Evolutionary conservation across 2,329 filamentous ascomycete species (phyloP).

Genomic region (Neonectria neomacrospora): DNA sequence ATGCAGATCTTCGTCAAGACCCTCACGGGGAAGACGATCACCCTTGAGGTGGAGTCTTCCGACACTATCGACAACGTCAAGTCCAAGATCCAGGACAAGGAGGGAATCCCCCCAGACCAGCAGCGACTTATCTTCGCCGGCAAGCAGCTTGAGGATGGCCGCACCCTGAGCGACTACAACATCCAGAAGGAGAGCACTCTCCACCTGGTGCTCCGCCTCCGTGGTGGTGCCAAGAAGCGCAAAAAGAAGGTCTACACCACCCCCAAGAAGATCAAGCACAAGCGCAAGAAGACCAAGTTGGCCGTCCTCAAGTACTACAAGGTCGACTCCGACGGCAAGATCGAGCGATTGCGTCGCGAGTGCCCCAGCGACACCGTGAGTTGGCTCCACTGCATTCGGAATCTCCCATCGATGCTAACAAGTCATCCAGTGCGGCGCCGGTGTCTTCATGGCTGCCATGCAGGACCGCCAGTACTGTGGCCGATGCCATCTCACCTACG

Average conservation of each 20-base stretch:
- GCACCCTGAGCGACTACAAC: slow-evolving; percentile 99
- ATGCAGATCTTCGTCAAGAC: slow-evolving; percentile 85
- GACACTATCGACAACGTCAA: slow-evolving; percentile 99
- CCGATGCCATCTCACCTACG: slow-evolving; percentile 78
- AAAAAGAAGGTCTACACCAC: slow-evolving; percentile 99
- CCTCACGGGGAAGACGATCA: slow-evolving; percentile 99
- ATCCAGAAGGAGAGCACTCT: slow-evolving; percentile 99
- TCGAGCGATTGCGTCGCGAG: slow-evolving; percentile 98
- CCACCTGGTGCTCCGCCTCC: slow-evolving; percentile 96
- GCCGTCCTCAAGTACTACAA: slow-evolving; percentile 99
- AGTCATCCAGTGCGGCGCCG: slow-evolving; percentile 84
- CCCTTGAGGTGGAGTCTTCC: slow-evolving; percentile 99
- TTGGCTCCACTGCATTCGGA: slow-evolving; percentile 34
- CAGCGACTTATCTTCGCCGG: slow-evolving; percentile 99
- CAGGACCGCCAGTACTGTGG: slow-evolving; percentile 98
- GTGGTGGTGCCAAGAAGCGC: slow-evolving; percentile 99
- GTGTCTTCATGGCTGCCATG: slow-evolving; percentile 99
- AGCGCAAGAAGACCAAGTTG: slow-evolving; percentile 99
- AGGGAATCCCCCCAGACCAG: slow-evolving; percentile 98
- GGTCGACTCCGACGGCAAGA: slow-evolving; percentile 99
- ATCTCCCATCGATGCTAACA: slow-evolving; percentile 48
- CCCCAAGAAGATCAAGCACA: slow-evolving; percentile 99
- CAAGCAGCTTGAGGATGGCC: slow-evolving; percentile 99
- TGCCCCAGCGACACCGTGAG: slow-evolving; percentile 91
- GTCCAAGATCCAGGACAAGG: slow-evolving; percentile 99